Evolutionary conservation across 306 rosid species (phyloP), one percentile per base, ranked within the genome.

Genomic region (Vigna nakashimae): DNA sequence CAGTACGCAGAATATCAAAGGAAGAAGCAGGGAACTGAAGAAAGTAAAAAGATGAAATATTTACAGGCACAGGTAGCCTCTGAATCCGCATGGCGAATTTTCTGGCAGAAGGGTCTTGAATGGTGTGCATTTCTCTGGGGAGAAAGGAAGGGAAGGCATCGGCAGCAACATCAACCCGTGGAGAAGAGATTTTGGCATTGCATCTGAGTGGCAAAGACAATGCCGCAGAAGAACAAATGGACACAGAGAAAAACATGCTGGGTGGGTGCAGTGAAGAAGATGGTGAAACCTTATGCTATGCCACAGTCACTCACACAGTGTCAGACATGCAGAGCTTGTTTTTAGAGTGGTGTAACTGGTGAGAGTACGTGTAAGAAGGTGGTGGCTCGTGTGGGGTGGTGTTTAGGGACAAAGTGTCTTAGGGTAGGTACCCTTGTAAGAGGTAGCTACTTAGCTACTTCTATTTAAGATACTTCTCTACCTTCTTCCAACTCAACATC

Each of bases 141-240:
- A 94, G 98, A 77, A 94, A 94, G 5, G 97, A 83, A 83, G 98
- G 97, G 69, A 94, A 90, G 5, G 12, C 40, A 14, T 59, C 28
- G 13, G 73, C 76, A 48, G 87, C 58, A 13, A n/a, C 20, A 20
- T 20, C 22, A 56, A 82, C 84, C 8, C 63, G 64, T 75, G 80
- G 64, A 45, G 84, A 55, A 52, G 28, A 59, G 6, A 46, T 71
- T 5, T 48, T n/a, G 17, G 82, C 36, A 13, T 2, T 62, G 46
- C 46, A 62, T 62, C 68, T 30, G 11, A 59, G 68, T 1, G 68
- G 68, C 6, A 62, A 16, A 7, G 46, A 45, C 12, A 62, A 16
- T 32, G 68, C 68, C 4, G 45, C 68, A 32, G 68, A 62, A 3
- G 68, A 62, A 3, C 13, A 46, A 62, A 32, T 7, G 14, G 68